These are phyloP conservation scores for Wickerhamomyces chambardii DNA, from an alignment of 805 yeast species.

Conservation along the genomic window DNA sequence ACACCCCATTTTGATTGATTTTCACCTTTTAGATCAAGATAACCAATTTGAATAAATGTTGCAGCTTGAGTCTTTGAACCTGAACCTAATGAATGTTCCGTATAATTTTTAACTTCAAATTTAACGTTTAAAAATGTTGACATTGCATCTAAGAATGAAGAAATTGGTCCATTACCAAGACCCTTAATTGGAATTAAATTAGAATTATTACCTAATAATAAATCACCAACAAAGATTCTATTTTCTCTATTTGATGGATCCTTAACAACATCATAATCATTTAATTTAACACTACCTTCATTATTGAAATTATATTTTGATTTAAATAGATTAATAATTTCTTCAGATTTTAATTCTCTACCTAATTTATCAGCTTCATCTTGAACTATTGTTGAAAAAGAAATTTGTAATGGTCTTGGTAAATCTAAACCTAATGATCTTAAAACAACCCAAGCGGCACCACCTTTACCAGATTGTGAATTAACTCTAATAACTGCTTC, in stretches of 20 bases:
- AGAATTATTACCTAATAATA: constrained; percentile 24
- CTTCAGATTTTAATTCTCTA: constrained; percentile 60
- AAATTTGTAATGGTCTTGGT: constrained; percentile 64
- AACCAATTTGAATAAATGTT: constrained; percentile 54
- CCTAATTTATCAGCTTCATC: constrained; percentile 54
- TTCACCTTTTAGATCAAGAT: constrained; percentile 32
- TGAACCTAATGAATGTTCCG: constrained; percentile 66
- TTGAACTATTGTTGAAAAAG: constrained; percentile 60
- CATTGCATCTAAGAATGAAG: constrained; percentile 61
- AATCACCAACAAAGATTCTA: constrained; percentile 32
- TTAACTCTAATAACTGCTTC: constrained; percentile 80
- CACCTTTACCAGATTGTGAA: constrained; percentile 85
- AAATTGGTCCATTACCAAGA: constrained; percentile 72
- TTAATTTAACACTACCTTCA: constrained; percentile 23
- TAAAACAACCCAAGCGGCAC: constrained; percentile 76
- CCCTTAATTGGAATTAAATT: constrained; percentile 35
- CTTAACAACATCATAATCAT: constrained; percentile 31
- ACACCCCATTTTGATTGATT: constrained; percentile 70
- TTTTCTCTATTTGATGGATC: constrained; percentile 25
- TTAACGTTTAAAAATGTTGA: constrained; percentile 39
- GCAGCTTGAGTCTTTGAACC: constrained; percentile 72
- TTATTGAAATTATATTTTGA: constrained; percentile 42
- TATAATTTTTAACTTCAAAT: constrained; percentile 57
- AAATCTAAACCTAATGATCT: constrained; percentile 64
- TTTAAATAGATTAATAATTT: constrained; percentile 50